These are phyloP conservation scores for Pecoramyces ruminantium DNA, from an alignment of 192 early-diverging fungal species.

Conservation along the genomic window DNA sequence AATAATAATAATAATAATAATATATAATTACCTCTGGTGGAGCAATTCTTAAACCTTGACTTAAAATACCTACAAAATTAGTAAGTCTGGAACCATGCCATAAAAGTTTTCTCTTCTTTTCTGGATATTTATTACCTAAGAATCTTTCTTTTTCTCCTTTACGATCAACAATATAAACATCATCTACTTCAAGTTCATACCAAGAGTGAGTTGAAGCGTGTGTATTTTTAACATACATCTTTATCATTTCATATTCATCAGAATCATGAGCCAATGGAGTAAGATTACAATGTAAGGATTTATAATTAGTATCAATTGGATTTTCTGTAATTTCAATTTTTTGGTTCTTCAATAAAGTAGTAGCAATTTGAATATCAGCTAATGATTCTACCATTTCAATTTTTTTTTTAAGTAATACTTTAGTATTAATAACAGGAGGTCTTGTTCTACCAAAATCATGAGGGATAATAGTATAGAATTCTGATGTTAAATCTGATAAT, in stretches of 20 bases:
- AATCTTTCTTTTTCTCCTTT: conserved; percentile 37
- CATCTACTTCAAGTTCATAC: conserved; percentile 19
- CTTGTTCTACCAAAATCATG: conserved; percentile 27
- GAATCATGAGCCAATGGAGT: conserved; percentile 26
- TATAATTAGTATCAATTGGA: conserved; percentile 40
- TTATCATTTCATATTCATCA: conserved; percentile 35
- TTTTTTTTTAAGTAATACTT: conserved; percentile 28
- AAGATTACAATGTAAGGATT: conserved; percentile 31
- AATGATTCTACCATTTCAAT: conserved; percentile 49
- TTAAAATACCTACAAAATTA: conserved; percentile 60
- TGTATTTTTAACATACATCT: conserved; percentile 40
- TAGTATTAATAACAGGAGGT: conserved; percentile 30
- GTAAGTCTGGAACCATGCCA: conserved; percentile 67
- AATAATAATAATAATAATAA: neutral
- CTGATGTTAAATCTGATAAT: neutral
- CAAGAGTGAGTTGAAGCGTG: conserved; percentile 38
- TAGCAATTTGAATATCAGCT: conserved; percentile 49
- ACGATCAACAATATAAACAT: conserved; percentile 35
- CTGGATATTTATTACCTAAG: conserved; percentile 12
- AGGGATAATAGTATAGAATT: conserved; percentile 60
- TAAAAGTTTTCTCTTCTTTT: conserved; percentile 46
- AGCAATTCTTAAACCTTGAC: conserved; percentile 45
- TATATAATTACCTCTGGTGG: conserved; percentile 45
- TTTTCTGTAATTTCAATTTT: conserved; percentile 16
- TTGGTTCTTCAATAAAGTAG: conserved; percentile 27